phyloP scores from a whole-genome alignment of 257 asterid species.

The Primulina eburnea region DNA sequence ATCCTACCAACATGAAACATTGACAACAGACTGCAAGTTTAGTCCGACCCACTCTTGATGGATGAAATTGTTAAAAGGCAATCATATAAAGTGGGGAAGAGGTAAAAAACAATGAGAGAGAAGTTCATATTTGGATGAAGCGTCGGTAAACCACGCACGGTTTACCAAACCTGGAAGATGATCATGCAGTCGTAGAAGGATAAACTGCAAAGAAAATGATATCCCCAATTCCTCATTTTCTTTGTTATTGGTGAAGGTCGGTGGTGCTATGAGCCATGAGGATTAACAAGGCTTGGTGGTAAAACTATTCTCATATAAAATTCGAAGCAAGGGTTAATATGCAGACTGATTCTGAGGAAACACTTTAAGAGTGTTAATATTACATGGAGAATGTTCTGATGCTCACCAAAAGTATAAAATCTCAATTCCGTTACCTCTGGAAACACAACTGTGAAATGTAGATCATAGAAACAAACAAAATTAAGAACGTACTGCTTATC shows the following conservation, averaged over 20 bases:
- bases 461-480: conserved; percentile 21
- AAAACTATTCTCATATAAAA: not conserved
- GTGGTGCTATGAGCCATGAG: not conserved
- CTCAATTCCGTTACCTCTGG: not conserved
- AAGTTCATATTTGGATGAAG: not conserved
- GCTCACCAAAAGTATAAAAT: conserved; percentile 2
- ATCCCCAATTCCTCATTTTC: not conserved
- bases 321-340: conserved; percentile 6
- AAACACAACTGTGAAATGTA: conserved; percentile 21
- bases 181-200: not conserved
- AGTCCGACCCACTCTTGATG: not conserved
- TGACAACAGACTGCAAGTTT: not conserved
- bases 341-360: conserved; percentile 17
- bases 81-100: not conserved
- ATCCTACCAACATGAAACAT: not conserved
- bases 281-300: not conserved
- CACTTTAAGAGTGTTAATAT: not conserved
- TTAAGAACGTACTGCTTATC: conserved; percentile 72
- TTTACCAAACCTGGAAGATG: conserved; percentile 11
- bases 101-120: conserved; percentile 11
- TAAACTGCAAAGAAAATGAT: not conserved
- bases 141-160: not conserved
- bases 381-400: conserved; percentile 1
- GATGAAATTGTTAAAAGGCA: not conserved
- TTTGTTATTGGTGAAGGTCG: conserved; percentile 1